Base-by-base conservation (phyloP, 192 early-diverging fungal species). In the Entophlyctis luteolus region DNA sequence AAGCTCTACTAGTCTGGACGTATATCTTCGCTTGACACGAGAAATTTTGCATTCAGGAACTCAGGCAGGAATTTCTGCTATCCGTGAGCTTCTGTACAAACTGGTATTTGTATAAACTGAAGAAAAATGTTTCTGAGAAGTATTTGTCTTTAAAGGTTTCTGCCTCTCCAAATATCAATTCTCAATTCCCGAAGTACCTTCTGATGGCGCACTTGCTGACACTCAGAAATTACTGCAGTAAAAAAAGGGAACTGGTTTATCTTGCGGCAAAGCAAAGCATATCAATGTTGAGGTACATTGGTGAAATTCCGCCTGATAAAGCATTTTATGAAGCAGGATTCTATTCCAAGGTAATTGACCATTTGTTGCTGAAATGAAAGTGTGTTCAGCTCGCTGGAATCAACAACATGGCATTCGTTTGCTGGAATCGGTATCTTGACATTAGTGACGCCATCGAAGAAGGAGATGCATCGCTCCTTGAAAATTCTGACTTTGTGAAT, bases 391-490 rank as follows among this genome's bases (percentile, higher is more conserved):
- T 68, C 16, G 75, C 81, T 14, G 82, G 82, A 14, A 81, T 86
- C 72, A 77, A 67, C 18, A 81, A 75, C 38, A 84, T 87, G 80
- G 85, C 85, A 25, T 87, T 87, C 59, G 82, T 86, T 0, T 84
- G 81, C 59, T 86, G 81, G 81, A 87, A 87, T 67, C 73, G 85
- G 48, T 87, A 68, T 58, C 66, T 87, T 0, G 85, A 87, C 54
- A 62, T 87, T 12, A 75, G 71, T 45, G 85, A 87, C 22, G 85
- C 82, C 1, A 87, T 87, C 22, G 85, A 87, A 50, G 85, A 87
- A 59, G 80, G 81, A 3, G 79, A 82, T 48, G 63, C 73, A 0
- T 78, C 75, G 16, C 16, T 79, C 47, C 54, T 83, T 1, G 85
- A 86, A 39, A 85, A 86, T 59, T 32, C 75, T 0, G 85, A 86